Base-by-base conservation (phyloP, 2,329 filamentous ascomycete species). In the Didymella segeticola region DNA sequence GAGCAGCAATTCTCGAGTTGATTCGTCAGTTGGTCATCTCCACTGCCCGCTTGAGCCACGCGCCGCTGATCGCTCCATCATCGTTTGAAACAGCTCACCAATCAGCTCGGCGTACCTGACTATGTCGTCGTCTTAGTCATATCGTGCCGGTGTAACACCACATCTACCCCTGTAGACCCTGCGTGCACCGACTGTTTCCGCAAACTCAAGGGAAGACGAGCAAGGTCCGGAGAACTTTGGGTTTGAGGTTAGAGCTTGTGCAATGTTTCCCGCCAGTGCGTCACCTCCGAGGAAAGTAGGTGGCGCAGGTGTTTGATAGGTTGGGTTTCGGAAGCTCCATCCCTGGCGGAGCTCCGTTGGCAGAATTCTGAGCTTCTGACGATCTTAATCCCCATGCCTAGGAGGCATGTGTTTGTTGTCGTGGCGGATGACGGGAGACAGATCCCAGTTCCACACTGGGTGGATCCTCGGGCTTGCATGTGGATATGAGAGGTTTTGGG, bases 41-140 rank as follows among this genome's bases (percentile, higher is more conserved):
- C 39, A 27, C 33, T 43, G 26, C 62, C 62, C 60, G 41, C 57
- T 59, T 56, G 58, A 56, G 54, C 55, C 37, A 41, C 56, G 39
- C 58, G 47, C 26, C 38, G 66, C 27, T 42, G 65, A 71, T 69
- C 64, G 53, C 58, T 37, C 56, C 67, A 71, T 71, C 67, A 70
- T 71, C 56, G 50, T 39, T 43, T 54, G 54, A 58, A 58, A 57
- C 33, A 7, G 11, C n/a, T 42, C 33, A n/a, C 70, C 63, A 72
- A 72, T 71, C 63, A 69, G 29, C 20, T 12, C 11, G 12, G 22
- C 46, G 71, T 74, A 71, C 71, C 71, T 74, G 69, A 62, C 51
- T 57, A 37, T 37, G 23, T 41, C 45, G 55, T 54, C 30, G 37
- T 39, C 27, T 54, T 45, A 48, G 39, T 48, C 51, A 54, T 46